Conservation (phyloP, 2,329 filamentous ascomycete species). For the Pestalotiopsis sp. region DNA sequence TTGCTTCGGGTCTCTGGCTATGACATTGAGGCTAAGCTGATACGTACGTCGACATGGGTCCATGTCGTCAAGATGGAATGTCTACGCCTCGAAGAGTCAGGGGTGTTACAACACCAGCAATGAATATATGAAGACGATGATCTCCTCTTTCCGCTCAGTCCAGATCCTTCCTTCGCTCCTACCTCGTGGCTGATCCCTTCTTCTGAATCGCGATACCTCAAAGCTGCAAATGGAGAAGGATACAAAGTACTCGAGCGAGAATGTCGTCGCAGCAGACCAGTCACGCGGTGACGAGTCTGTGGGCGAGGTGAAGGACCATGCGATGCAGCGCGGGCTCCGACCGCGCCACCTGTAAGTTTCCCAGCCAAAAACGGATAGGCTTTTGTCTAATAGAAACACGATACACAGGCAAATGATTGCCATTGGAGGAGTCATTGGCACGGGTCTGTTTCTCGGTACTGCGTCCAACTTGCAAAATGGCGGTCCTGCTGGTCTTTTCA, state of each 20-base stretch:
- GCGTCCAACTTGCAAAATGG: slow-evolving; percentile 18
- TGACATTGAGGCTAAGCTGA: not conserved
- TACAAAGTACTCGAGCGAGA: slow-evolving; percentile 2
- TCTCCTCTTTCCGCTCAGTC: not conserved
- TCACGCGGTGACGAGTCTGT: not conserved
- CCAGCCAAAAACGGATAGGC: not conserved
- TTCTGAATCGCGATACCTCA: not conserved
- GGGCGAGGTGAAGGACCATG: slow-evolving; percentile 2
- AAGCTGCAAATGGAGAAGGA: slow-evolving; percentile 2
- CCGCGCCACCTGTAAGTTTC: slow-evolving; percentile 6
- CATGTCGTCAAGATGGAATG: not conserved
- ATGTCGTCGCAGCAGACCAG: not conserved
- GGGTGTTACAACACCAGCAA: not conserved
- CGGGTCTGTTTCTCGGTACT: slow-evolving; percentile 22
- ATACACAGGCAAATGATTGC: slow-evolving; percentile 19
- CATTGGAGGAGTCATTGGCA: slow-evolving; percentile 21
- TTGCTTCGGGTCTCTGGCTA: not conserved
- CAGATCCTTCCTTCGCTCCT: not conserved
- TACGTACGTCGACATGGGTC: not conserved
- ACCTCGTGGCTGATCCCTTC: not conserved
- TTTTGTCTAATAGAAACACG: not conserved
- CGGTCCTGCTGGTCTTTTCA: slow-evolving; percentile 18
- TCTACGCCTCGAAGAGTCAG: not conserved
- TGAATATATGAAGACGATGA: not conserved
- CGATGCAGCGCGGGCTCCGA: slow-evolving; percentile 5